Conservation (phyloP, 331 rosid species). For the Prunus yedoensis region DNA sequence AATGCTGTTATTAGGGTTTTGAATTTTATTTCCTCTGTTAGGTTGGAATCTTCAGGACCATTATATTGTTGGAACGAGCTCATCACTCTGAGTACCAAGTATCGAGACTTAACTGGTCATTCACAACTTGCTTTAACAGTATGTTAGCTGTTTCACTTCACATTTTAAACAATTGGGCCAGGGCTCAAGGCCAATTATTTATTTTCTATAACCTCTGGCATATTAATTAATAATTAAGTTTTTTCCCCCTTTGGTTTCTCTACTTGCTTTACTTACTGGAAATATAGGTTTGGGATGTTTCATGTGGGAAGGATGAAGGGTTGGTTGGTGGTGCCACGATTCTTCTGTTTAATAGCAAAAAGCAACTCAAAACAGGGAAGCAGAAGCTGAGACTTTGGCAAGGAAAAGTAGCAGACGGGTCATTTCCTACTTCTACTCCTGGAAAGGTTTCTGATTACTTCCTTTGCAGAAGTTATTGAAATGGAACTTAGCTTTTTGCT, state of each 20-base stretch:
- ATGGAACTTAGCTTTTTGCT: background rate
- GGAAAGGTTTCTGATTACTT: conserved; percentile 74
- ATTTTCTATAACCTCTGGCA: background rate
- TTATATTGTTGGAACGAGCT: conserved; percentile 81
- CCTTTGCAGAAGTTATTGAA: conserved; percentile 15
- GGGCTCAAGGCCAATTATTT: no score
- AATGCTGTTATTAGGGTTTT: background rate
- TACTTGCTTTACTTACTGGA: background rate
- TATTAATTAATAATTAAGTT: background rate
- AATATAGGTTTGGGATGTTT: conserved; percentile 93
- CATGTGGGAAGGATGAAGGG: conserved; percentile 76
- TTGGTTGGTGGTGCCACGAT: conserved; percentile 96
- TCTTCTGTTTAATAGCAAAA: conserved; percentile 82
- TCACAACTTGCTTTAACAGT: conserved; percentile 89
- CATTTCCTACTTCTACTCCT: conserved; percentile 77
- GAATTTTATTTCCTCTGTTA: conserved; percentile 32
- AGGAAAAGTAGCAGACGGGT: conserved; percentile 90
- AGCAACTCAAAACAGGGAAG: conserved; percentile 97
- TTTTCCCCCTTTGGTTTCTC: background rate
- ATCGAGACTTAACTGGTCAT: conserved; percentile 87
- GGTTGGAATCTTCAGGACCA: conserved; percentile 85
- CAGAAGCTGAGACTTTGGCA: conserved; percentile 95
- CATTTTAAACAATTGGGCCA: background rate
- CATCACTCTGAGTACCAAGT: conserved; percentile 79
- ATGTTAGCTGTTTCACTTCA: conserved; percentile 28